phyloP scores from a whole-genome alignment of 495 filamentous ascomycete species.

The Xylaria cubensis region DNA sequence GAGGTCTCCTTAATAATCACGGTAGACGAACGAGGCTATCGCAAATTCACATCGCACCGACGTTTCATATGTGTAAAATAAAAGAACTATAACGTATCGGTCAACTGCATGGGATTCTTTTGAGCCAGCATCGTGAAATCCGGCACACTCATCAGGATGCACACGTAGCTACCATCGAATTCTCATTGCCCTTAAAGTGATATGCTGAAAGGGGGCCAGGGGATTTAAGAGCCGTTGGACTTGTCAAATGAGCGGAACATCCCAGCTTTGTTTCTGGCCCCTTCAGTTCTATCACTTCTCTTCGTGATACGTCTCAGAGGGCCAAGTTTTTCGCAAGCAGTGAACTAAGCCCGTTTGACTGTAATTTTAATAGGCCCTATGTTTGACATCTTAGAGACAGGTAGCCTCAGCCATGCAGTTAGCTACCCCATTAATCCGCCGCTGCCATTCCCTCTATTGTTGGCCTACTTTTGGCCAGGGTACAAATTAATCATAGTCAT shows the following conservation, averaged over 20 bases:
- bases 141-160: too few relatives aligned
- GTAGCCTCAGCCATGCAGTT: too few relatives aligned
- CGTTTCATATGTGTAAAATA: neutral
- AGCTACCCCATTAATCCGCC: too few relatives aligned
- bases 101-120: too few relatives aligned
- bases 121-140: too few relatives aligned
- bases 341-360: neutral
- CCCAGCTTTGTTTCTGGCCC: neutral
- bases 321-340: neutral
- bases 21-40: neutral
- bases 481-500: too few relatives aligned
- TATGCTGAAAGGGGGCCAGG: too few relatives aligned
- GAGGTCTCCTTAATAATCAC: neutral
- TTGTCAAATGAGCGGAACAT: neutral
- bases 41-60: neutral
- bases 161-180: neutral
- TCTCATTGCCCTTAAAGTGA: too few relatives aligned
- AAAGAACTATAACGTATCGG: neutral
- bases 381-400: too few relatives aligned
- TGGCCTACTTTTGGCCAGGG: too few relatives aligned
- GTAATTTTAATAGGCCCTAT: neutral
- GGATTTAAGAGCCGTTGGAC: neutral
- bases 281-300: neutral
- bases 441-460: too few relatives aligned
- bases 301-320: neutral